Evolutionary conservation across 73 alveolate genomes (phyloP), one percentile per base, ranked within the genome.

Genomic region (Uronychia binucleata): DNA sequence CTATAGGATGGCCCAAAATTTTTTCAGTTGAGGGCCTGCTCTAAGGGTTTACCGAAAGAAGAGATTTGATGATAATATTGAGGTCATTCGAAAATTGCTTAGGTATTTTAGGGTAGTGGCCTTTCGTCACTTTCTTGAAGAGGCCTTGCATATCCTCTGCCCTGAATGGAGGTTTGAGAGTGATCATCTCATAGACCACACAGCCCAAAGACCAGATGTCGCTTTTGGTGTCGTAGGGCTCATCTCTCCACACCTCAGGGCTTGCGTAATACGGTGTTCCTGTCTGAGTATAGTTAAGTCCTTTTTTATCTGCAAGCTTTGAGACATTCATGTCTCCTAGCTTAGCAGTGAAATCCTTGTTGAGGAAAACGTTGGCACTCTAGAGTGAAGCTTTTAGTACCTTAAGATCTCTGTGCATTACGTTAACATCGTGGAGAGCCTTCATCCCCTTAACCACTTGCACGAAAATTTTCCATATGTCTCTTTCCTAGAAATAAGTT

Each of bases 201-300:
- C 98, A 95, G 58, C 99, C 99, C 46, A 96, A 75, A 31, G 97
- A 88, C 99, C 99, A 96, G 25, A 95, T 93, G 88, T 96, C 99
- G 79, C 98, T 93, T 93, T 96, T 95, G 75, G 91, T 83, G 57
- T 94, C 84, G 86, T 96, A 96, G 34, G 92, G 94, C 77, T 94
- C 91, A 84, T 89, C 94, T 91, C 91, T 87, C 93, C 96, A 94
- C 0, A 96, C 94, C 74, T 96, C 96, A 8, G 99, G 98, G 46
- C 96, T 86, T 79, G 88, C 88, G 34, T 91, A 91, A 5, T 85
- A 82, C 0, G 95, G 95, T 19, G 95, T 90, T 30, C 95, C 95
- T n/a, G 82, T 77, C 29, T 67, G 34, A 14, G 89, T 82, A 83
- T 67, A 82, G 32, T 82, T 82, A 29, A 93, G 67, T 1, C 97